Conservation (phyloP, 2,329 filamentous ascomycete species). For the Scytalidium lignicola region DNA sequence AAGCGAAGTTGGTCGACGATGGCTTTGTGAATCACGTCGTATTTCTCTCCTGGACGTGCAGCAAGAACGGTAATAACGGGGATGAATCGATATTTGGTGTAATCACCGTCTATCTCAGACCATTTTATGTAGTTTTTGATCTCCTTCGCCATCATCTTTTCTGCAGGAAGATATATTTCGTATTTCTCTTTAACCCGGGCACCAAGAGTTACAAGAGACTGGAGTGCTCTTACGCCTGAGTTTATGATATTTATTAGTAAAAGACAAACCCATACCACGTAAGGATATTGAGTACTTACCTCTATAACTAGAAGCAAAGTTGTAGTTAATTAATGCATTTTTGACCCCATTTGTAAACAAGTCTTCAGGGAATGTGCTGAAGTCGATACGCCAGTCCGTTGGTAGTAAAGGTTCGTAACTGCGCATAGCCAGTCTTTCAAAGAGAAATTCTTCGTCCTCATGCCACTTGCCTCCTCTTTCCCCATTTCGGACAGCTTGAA, state of each 20-base stretch:
- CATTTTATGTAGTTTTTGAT: slow-evolving; percentile 27
- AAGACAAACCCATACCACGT: background rate
- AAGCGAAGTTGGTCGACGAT: slow-evolving; percentile 23
- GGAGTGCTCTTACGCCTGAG: slow-evolving; percentile 21
- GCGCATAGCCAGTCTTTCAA: slow-evolving; percentile 24
- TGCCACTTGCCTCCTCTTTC: slow-evolving; percentile 23
- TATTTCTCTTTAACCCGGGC: slow-evolving; percentile 19
- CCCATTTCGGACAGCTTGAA: slow-evolving; percentile 5
- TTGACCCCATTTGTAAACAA: slow-evolving; percentile 21
- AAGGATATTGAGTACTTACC: slow-evolving; percentile 14
- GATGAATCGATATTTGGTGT: slow-evolving; percentile 20
- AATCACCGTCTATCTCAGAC: slow-evolving; percentile 29
- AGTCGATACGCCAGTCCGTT: slow-evolving; percentile 21
- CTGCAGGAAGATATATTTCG: slow-evolving; percentile 8
- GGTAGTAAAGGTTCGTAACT: slow-evolving; percentile 26
- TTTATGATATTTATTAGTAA: slow-evolving; percentile 6
- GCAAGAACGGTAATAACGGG: slow-evolving; percentile 22
- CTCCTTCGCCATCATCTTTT: slow-evolving; percentile 22
- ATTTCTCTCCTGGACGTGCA: slow-evolving; percentile 12
- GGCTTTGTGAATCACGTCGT: slow-evolving; percentile 13
- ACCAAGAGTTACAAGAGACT: slow-evolving; percentile 22
- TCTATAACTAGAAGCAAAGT: slow-evolving; percentile 13
- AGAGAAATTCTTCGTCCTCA: slow-evolving; percentile 22
- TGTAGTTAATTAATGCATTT: slow-evolving; percentile 22
- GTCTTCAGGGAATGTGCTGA: slow-evolving; percentile 22